Evolutionary conservation across 2,329 filamentous ascomycete genomes (phyloP), one percentile per base, ranked within the genome.

Genomic region (Pezicula carpinea): DNA sequence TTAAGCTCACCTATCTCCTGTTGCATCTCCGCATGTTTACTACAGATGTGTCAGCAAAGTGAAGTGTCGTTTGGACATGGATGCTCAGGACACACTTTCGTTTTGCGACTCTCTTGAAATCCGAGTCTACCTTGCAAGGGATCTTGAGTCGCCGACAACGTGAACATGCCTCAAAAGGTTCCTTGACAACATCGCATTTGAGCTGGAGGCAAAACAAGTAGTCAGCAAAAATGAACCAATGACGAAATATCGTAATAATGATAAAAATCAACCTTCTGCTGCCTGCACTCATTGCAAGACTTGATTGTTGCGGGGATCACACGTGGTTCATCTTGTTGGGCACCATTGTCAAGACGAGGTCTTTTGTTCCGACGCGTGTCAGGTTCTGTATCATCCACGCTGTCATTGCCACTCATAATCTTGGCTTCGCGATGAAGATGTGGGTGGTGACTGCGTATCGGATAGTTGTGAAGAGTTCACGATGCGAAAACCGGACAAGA

Each of bases 51-150:
- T 49, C n/a, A 44, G 18, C n/a, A 29, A 43, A n/a, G n/a, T n/a
- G 13, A 15, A 33, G n/a, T 14, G 23, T 14, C 5, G n/a, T 32
- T 6, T 6, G 4, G 13, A 40, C 15, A 18, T 7, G 6, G 21
- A 22, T 34, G 15, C 15, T 17, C 14, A 44, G 17, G 4, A 33
- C 49, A 31, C 39, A 51, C 49, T 51, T 47, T 48, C 82, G 74
- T 67, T 85, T 85, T 41, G 80, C 81, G 29, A 85, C 69, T 51
- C 82, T 76, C 67, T 83, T 85, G 69, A 85, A 86, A 64, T 82
- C 82, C 52, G 79, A 77, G 59, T 85, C 80, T 62, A 86, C 83
- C 58, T 81, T 80, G 66, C 82, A 85, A 45, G 74, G 71, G 33
- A 85, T 75, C 51, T 74, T 75, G 47, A 84, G 74, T 56, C 82